phyloP scores from a whole-genome alignment of 2,329 filamentous ascomycete species.

The Neopestalotiopsis sp. region DNA sequence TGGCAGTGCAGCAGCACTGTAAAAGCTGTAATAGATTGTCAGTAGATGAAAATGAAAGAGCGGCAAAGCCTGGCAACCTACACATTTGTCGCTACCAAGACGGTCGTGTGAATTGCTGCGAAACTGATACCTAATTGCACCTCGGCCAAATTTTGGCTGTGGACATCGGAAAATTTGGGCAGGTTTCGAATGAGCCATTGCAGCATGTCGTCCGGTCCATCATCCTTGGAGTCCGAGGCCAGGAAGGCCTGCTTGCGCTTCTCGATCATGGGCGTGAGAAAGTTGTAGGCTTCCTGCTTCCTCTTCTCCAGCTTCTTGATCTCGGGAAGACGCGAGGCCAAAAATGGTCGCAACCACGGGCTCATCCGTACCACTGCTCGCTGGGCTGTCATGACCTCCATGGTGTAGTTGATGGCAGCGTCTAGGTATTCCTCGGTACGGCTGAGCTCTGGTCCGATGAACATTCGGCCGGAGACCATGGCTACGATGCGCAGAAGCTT shows the following conservation, averaged over 20 bases:
- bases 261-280: conserved; percentile 2
- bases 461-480: conserved; percentile 51
- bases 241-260: neutral
- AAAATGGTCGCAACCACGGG: conserved; percentile 2
- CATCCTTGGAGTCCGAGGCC: neutral
- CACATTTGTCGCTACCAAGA: conserved; percentile 44
- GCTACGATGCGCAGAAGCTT: conserved; percentile 51
- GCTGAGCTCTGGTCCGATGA: conserved; percentile 53
- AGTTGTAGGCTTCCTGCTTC: neutral
- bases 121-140: conserved; percentile 46
- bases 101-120: conserved; percentile 53
- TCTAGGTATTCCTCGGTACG: conserved; percentile 51
- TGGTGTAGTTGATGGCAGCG: conserved; percentile 52
- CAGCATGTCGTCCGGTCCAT: conserved; percentile 45
- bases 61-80: conserved; percentile 25
- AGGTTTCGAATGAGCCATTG: conserved; percentile 45
- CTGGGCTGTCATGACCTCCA: conserved; percentile 40
- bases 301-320: conserved; percentile 10
- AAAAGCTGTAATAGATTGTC: conserved; percentile 41
- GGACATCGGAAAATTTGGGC: conserved; percentile 32
- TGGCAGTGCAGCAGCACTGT: conserved; percentile 51
- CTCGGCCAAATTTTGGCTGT: conserved; percentile 37
- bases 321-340: neutral
- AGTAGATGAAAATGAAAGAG: neutral
- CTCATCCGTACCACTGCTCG: conserved; percentile 33